Base-by-base conservation (phyloP, 495 filamentous ascomycete species). In the Hypoxylon perforatum region DNA sequence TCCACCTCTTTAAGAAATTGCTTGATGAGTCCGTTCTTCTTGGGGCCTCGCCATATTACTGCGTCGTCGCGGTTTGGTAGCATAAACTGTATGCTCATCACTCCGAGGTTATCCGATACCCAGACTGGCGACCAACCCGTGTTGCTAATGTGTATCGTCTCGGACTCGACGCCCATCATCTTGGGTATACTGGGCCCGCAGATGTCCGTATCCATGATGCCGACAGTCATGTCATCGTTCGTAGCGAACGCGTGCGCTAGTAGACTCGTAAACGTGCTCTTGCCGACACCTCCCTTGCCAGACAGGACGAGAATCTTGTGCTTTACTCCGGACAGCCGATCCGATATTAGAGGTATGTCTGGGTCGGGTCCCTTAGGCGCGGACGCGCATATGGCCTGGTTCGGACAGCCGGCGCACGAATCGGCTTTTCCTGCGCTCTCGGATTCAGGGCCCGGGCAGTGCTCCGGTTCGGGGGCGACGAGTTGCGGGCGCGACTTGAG, bases 61-160 rank as follows among this genome's bases (percentile, higher is more conserved):
- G 95, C 96, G 63, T 95, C 92, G 70, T 98, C 95, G 4, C 91
- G 81, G 58, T 91, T 91, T 0, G 95, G 95, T 33, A 99, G 81
- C 94, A 99, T 95, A 74, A 98, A 98, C 76, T 98, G 95, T 65
- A 99, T 90, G 54, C 89, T 93, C 95, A 98, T 99, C 30, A 94
- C 92, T 0, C 88, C 90, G 36, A 99, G 80, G 65, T 97, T 97
- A 56, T 97, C 95, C 45, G 86, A 83, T 2, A 95, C 94, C 90
- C 94, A 97, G 1, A 97, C 94, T 0, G 96, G 96, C 59, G 87
- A 90, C 95, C 93, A 97, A 4, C 96, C 95, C 0, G 85, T 82
- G 4, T 67, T 77, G 75, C 87, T 92, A 21, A 96, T 84, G 74
- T 98, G 96, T 28, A 99, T 96, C 0, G 91, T 94, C 78, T 97